These are phyloP conservation scores for Cadophora gregata DNA, from an alignment of 2,329 filamentous ascomycete genomes.

Conservation along the genomic window DNA sequence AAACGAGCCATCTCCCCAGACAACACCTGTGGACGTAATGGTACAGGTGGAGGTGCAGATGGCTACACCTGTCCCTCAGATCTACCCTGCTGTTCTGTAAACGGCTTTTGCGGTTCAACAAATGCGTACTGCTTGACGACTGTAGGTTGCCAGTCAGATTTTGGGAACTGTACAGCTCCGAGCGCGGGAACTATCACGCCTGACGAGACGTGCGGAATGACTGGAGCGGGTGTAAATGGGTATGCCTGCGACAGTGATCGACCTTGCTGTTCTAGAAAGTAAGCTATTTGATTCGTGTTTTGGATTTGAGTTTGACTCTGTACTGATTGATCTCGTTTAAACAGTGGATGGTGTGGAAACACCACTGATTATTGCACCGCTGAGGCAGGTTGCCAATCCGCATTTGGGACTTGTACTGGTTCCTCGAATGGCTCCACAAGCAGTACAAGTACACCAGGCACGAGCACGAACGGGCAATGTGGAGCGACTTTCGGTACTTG, in stretches of 20 bases:
- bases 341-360: background rate
- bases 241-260: background rate
- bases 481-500: background rate
- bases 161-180: slow-evolving; percentile 31
- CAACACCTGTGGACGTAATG: slow-evolving; percentile 35
- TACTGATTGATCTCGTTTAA: too few species aligned
- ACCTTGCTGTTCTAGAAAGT: background rate
- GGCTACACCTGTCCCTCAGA: slow-evolving; percentile 33
- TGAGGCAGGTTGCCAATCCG: background rate
- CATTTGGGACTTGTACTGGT: background rate
- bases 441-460: background rate
- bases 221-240: background rate
- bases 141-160: slow-evolving; percentile 38
- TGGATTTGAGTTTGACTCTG: too few species aligned
- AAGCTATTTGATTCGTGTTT: background rate
- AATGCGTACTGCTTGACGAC: slow-evolving; percentile 41
- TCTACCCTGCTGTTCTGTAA: slow-evolving; percentile 42
- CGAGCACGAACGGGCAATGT: background rate
- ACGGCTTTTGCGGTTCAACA: slow-evolving; percentile 44
- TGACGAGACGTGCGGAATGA: background rate
- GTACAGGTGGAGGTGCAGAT: slow-evolving; percentile 28
- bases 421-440: background rate
- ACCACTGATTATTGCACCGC: background rate
- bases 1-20: slow-evolving; percentile 32
- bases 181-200: slow-evolving; percentile 24